Evolutionary conservation across 2,329 filamentous ascomycete species (phyloP).

Genomic region (Zopfia rhizophila): DNA sequence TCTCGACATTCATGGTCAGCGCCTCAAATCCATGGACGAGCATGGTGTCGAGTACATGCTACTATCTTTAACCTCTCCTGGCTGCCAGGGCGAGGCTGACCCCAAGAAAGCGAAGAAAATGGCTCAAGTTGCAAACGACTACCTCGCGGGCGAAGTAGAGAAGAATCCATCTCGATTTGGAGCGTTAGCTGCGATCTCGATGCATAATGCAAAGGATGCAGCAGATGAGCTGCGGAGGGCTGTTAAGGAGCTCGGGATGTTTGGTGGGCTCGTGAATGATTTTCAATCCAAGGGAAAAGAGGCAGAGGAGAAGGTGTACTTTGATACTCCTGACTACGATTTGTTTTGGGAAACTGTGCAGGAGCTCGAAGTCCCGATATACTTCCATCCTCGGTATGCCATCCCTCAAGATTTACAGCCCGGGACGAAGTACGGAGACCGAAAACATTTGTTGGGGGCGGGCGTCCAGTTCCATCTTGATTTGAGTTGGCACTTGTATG

Average conservation of each 20-base stretch:
- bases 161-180: conserved; percentile 41
- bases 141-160: conserved; percentile 34
- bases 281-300: conserved; percentile 42
- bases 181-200: conserved; percentile 41
- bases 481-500: conserved; percentile 59
- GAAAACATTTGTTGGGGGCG: conserved; percentile 40
- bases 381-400: conserved; percentile 46
- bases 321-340: conserved; percentile 44
- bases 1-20: conserved; percentile 40
- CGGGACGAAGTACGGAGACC: conserved; percentile 40
- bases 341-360: conserved; percentile 44
- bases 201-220: conserved; percentile 46
- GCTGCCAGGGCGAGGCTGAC: conserved; percentile 36
- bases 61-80: conserved; percentile 40
- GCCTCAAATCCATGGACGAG: conserved; percentile 39
- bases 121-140: conserved; percentile 39
- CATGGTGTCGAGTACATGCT: conserved; percentile 45
- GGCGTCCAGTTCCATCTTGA: conserved; percentile 55
- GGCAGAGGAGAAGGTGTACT: conserved; percentile 44
- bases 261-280: conserved; percentile 65
- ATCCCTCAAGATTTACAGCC: conserved; percentile 36
- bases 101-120: conserved; percentile 35
- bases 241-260: conserved; percentile 63
- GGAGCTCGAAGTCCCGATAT: conserved; percentile 46
- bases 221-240: conserved; percentile 41